These are phyloP conservation scores for Podila horticola DNA, from an alignment of 192 early-diverging fungal species.

Conservation along the genomic window DNA sequence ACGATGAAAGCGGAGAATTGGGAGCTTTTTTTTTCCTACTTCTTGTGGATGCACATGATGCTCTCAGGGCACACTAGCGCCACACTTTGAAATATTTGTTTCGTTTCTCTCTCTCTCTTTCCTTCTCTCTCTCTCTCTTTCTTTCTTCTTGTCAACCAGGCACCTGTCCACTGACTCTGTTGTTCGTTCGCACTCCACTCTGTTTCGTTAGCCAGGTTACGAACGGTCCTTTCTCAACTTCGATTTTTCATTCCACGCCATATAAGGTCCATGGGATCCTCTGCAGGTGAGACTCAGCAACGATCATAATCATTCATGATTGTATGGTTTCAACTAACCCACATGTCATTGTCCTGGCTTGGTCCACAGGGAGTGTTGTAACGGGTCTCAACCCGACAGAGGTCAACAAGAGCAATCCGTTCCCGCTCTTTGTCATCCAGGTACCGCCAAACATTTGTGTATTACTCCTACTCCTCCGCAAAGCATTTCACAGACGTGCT, in stretches of 20 bases:
- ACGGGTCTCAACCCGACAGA: conserved; percentile 72
- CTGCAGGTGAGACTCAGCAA: neutral
- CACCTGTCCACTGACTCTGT: no score
- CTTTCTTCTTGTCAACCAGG: neutral
- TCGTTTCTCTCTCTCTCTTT: neutral
- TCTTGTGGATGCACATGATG: no score
- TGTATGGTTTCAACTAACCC: neutral
- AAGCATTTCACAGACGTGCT: neutral
- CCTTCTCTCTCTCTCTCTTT: neutral
- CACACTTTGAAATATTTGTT: neutral
- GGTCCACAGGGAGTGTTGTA: conserved; percentile 60
- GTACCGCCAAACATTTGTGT: conserved; percentile 48
- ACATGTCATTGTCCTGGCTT: conserved; percentile 6
- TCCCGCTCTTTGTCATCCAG: conserved; percentile 86
- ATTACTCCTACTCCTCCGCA: neutral
- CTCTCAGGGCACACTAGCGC: neutral
- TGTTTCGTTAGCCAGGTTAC: no score
- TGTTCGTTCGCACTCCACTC: no score
- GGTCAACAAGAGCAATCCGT: conserved; percentile 61
- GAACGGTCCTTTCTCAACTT: no score
- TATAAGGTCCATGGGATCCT: neutral
- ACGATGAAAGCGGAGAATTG: no score
- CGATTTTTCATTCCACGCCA: no score
- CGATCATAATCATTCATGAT: no score
- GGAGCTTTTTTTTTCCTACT: no score